Evolutionary conservation across 768 basidiomycete species (phyloP).

Genomic region (Coprinopsis strossmayeri): DNA sequence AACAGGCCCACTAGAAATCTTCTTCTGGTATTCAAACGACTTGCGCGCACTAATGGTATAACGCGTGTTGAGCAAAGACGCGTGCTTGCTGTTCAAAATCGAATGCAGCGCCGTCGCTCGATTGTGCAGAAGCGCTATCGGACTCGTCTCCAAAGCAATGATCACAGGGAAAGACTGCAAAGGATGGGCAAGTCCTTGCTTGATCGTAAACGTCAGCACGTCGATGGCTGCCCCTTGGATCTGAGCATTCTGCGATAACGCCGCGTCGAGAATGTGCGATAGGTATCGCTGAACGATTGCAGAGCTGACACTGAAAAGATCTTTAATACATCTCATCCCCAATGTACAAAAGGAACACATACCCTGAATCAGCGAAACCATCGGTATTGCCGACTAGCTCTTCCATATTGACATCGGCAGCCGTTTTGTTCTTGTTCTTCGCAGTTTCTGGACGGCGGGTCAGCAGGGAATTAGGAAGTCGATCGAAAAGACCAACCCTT

Average conservation of each 20-base stretch:
- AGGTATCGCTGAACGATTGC: slow-evolving; percentile 93
- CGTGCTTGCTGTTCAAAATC: slow-evolving; percentile 82
- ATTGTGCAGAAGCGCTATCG: slow-evolving; percentile 49
- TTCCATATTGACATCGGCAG: slow-evolving; percentile 72
- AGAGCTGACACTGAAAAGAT: slow-evolving; percentile 71
- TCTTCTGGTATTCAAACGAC: slow-evolving; percentile 81
- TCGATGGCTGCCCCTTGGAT: slow-evolving; percentile 85
- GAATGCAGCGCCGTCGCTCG: slow-evolving; percentile 79
- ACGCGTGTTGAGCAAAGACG: slow-evolving; percentile 81
- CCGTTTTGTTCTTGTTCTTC: slow-evolving; percentile 35
- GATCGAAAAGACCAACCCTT: slow-evolving; percentile 39
- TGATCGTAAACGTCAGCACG: slow-evolving; percentile 87
- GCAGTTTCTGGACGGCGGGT: slow-evolving; percentile 24
- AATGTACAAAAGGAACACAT: slow-evolving; percentile 17
- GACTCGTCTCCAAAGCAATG: slow-evolving; percentile 88
- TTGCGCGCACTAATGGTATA: slow-evolving; percentile 74
- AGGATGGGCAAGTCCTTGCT: slow-evolving; percentile 93
- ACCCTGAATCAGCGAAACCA: slow-evolving; percentile 97
- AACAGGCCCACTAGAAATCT: slow-evolving; percentile 37
- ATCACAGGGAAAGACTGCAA: slow-evolving; percentile 90
- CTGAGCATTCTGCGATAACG: slow-evolving; percentile 59
- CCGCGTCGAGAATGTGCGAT: slow-evolving; percentile 71
- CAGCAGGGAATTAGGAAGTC: background rate
- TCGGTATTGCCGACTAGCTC: slow-evolving; percentile 94
- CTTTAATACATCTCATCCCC: background rate